Base-by-base conservation (phyloP, 139 green algal genomes). In the Chlorella sorokiniana region DNA sequence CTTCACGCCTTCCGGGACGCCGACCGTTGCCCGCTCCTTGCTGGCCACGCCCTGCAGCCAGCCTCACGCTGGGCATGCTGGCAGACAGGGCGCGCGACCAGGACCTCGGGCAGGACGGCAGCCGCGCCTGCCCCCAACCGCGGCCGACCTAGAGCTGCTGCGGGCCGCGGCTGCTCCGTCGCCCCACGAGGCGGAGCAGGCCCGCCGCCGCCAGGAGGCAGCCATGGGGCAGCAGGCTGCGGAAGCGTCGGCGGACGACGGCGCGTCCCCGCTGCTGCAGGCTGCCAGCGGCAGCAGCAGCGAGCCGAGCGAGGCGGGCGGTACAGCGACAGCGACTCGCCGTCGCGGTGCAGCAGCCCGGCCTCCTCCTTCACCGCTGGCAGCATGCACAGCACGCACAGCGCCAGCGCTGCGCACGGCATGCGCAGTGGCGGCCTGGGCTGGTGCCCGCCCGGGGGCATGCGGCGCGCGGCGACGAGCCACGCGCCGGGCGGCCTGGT, bases 361-460 rank as follows among this genome's bases (percentile, higher is more conserved):
- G 45, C 73, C 25, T 79, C 73, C 54, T 69, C 73, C 11, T 79
- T 79, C 73, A 54, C 52, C 3, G 69, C 42, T 62, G 37, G 73
- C 73, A 79, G 52, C 56, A 65, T 29, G 16, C 18, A n/a, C 16
- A n/a, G 16, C 56, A 65, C n/a, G 56, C 48, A 59, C 16, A 59
- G 56, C 18, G 56, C 6, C 56, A 33, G 56, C 56, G 56, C 18
- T 16, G 18, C 56, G 18, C 56, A 33, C 18, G n/a, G 22, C 23
- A 22, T 6, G 18, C 18, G 56, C 56, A 65, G 6, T 10, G 23
- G 56, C 56, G 22, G 23, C 23, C 18, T 31, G 6, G 18, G 56
- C 16, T 10, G 16, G 56, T 22, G 10, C 18, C 56, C 29, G 56
- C 16, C 29, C 6, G 29, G 16, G 56, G 18, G 18, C 56, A 65